Conservation (phyloP, 768 basidiomycete species). For the Tephrocybe sp. region DNA sequence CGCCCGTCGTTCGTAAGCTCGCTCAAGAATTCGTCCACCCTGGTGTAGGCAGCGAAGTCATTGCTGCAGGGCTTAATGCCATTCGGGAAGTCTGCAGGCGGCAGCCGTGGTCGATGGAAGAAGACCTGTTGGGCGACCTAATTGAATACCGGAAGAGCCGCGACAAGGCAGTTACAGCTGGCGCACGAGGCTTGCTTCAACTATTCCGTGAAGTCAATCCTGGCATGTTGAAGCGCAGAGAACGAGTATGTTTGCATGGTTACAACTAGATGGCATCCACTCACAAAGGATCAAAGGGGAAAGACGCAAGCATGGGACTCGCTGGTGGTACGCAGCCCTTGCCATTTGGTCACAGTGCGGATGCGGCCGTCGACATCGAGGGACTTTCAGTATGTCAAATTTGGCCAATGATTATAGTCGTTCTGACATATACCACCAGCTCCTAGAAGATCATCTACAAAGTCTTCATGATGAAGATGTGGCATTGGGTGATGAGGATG, state of each 20-base stretch:
- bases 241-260: slow-evolving; percentile 55
- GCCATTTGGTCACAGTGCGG: slow-evolving; percentile 79
- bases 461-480: slow-evolving; percentile 67
- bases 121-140: slow-evolving; percentile 88
- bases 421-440: slow-evolving; percentile 40
- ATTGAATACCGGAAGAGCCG: slow-evolving; percentile 94
- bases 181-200: slow-evolving; percentile 82
- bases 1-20: slow-evolving; percentile 87
- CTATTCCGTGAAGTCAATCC: slow-evolving; percentile 97
- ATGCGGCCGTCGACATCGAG: slow-evolving; percentile 83
- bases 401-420: neutral
- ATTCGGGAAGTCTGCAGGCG: slow-evolving; percentile 93
- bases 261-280: neutral
- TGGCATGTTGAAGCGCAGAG: slow-evolving; percentile 83
- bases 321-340: slow-evolving; percentile 63
- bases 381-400: slow-evolving; percentile 72
- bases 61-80: slow-evolving; percentile 94
- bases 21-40: slow-evolving; percentile 97
- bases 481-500: slow-evolving; percentile 50
- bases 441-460: slow-evolving; percentile 85
- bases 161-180: slow-evolving; percentile 92
- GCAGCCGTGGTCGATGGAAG: slow-evolving; percentile 97
- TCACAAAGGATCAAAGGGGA: slow-evolving; percentile 58
- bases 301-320: slow-evolving; percentile 82
- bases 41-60: slow-evolving; percentile 93